Percentiles rank a stretch among this genome's conserved stretches.
Conservation (phyloP, 2,329 filamentous ascomycete species). For the Trichophyton equinum region DNA sequence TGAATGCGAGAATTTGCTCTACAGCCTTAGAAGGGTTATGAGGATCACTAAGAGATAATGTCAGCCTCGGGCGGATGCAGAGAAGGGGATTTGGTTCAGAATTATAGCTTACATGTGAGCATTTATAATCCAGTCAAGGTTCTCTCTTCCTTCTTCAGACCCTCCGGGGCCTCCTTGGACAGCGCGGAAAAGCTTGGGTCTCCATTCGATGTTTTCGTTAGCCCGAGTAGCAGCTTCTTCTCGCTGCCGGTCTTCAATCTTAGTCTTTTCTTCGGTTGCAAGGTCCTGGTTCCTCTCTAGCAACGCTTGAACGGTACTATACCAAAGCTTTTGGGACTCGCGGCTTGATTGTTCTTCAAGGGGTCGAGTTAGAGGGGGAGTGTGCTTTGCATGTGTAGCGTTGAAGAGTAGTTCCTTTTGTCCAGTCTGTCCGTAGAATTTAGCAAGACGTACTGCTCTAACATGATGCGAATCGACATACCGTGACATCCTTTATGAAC, state of each 20-base stretch:
- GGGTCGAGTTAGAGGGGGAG: conserved; percentile 59
- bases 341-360: conserved; percentile 76
- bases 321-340: conserved; percentile 83
- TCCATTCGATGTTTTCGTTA: conserved; percentile 74
- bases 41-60: conserved; percentile 40
- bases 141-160: conserved; percentile 43
- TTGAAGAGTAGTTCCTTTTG: conserved; percentile 86
- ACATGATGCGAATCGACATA: conserved; percentile 32
- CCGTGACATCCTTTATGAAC: conserved; percentile 71
- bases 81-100: not conserved
- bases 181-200: conserved; percentile 68
- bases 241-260: conserved; percentile 83
- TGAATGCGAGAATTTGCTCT: conserved; percentile 75
- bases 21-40: conserved; percentile 55
- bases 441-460: not conserved
- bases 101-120: conserved; percentile 48
- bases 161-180: conserved; percentile 60
- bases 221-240: conserved; percentile 71
- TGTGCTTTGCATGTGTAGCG: conserved; percentile 63
- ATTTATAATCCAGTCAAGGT: conserved; percentile 14
- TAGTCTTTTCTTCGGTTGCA: conserved; percentile 92
- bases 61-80: not conserved
- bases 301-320: conserved; percentile 67
- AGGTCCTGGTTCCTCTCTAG: conserved; percentile 72
- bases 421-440: conserved; percentile 50